Base-by-base conservation (phyloP, 139 green algal genomes). In the Chlamydomonas eustigma region DNA sequence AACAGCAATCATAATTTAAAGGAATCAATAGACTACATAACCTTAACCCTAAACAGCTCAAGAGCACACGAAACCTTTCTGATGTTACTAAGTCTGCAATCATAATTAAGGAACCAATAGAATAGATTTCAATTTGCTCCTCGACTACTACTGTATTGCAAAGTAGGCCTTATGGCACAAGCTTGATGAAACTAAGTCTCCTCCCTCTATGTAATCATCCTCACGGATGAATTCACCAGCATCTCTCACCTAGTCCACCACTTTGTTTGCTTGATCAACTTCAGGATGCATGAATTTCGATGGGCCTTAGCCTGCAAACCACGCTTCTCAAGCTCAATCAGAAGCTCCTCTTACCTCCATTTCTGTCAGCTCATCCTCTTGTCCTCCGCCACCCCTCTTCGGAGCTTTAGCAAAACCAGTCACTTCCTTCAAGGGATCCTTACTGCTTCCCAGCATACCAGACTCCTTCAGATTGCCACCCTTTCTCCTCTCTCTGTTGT, bases 291-390 rank as follows among this genome's bases (percentile, higher is more conserved):
- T n/a, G n/a, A n/a, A n/a, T n/a, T n/a, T n/a, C n/a, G n/a, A n/a
- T n/a, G n/a, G 71, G 12, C 44, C 44, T 32, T 4, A 51, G 2
- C 30, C 4, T 8, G 5, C 50, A 28, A 18, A 5, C 12, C 5
- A 18, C 8, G 51, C 6, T 67, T 71, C 2, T 51, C 30, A 51
- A 52, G 3, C 3, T 39, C 4, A 4, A 71, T 3, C 4, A 3
- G 34, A 32, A 35, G 4, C 3, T 52, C 30, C 22, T 6, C 71
- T 25, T 73, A 80, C 76, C 80, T 85, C 76, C 80, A 85, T 75
- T 50, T 80, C 80, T 1, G 80, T 85, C 51, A 82, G 36, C 76
- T 85, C 73, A 34, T 85, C 80, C 12, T 85, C 78, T 37, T 75
- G 4, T 18, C 71, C 67, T 31, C 33, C 66, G 2, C 64, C 37